Evolutionary conservation across 2,329 filamentous ascomycete species (phyloP), one percentile per base, ranked within the genome.

Genomic region (Gnomoniopsis smithogilvyi): DNA sequence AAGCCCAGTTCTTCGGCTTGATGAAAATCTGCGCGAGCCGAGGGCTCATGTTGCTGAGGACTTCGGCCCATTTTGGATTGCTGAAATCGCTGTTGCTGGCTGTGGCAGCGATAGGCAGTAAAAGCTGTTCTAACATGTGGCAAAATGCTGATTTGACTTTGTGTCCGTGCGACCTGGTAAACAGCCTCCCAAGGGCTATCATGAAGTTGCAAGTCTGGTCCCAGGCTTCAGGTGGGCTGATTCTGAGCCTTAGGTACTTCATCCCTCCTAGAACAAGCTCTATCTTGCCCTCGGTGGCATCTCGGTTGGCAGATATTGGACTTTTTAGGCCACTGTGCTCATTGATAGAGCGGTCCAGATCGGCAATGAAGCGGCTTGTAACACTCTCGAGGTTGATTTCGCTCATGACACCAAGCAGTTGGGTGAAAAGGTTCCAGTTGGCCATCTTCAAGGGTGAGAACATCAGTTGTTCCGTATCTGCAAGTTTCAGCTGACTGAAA

Each of bases 351-450:
- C 81, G 80, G 58, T 92, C 90, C 6, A 99, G 80, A 69, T 98
- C 93, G 33, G 82, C 78, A 49, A 96, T 80, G 69, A 96, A 99
- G 51, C 91, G 87, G 56, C 87, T 85, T 3, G 91, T 87, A 49
- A 99, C 93, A 58, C 88, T 90, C 17, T 85, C 78, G 71, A 99
- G 98, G 69, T 96, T 94, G 64, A 95, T 88, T 48, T 90, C 89
- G 74, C 95, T 97, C 90, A 99, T 96, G 43, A 93, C 89, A n/a
- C 96, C 95, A 1, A 99, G 83, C 3, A 99, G 79, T 67, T 96
- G 91, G 21, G 92, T 89, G 71, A 97, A 97, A 2, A 99, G 86
- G 60, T 91, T 90, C 94, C 94, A 99, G 68, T 99, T 99, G 15
- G 95, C 91, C 74, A 95, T 86, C 64, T 92, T 92, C 24, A 98